Conservation (phyloP, 192 early-diverging fungal genomes). For the Backusella morwellensis region DNA sequence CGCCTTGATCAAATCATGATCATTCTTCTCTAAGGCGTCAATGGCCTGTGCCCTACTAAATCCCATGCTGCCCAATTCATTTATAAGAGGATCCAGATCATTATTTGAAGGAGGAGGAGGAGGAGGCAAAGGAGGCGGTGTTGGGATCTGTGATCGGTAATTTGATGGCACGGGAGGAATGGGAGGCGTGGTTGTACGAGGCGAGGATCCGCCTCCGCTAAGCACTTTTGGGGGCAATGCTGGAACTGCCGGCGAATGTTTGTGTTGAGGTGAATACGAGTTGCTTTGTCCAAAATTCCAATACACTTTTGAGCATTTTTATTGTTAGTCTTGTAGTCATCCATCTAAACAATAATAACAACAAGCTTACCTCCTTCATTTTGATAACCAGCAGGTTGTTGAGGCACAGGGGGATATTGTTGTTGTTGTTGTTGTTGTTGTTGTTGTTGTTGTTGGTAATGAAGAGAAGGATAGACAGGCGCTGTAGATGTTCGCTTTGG, state of each 20-base stretch:
- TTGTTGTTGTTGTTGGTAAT: background rate
- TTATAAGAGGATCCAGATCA: conserved; percentile 6
- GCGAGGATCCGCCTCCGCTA: conserved; percentile 1
- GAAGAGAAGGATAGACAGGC: background rate
- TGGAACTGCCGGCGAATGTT: background rate
- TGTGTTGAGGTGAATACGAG: background rate
- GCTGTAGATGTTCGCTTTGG: background rate
- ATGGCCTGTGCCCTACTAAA: conserved; percentile 68
- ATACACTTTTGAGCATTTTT: background rate
- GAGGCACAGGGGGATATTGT: background rate
- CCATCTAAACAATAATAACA: background rate
- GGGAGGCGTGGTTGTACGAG: conserved; percentile 8
- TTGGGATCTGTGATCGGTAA: background rate
- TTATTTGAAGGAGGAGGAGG: background rate
- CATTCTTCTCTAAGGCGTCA: conserved; percentile 71
- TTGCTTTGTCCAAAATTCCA: conserved; percentile 16
- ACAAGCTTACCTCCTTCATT: conserved; percentile 13
- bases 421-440: background rate
- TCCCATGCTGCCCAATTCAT: conserved; percentile 68
- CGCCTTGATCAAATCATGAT: conserved; percentile 71
- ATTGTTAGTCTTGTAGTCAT: background rate
- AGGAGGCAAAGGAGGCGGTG: conserved; percentile 17
- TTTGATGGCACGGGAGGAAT: conserved; percentile 4
- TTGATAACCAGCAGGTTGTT: background rate
- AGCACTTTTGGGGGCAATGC: conserved; percentile 28